Conservation (phyloP, 1,284 basidiomycete genomes). For the Tranzscheliella williamsii region DNA sequence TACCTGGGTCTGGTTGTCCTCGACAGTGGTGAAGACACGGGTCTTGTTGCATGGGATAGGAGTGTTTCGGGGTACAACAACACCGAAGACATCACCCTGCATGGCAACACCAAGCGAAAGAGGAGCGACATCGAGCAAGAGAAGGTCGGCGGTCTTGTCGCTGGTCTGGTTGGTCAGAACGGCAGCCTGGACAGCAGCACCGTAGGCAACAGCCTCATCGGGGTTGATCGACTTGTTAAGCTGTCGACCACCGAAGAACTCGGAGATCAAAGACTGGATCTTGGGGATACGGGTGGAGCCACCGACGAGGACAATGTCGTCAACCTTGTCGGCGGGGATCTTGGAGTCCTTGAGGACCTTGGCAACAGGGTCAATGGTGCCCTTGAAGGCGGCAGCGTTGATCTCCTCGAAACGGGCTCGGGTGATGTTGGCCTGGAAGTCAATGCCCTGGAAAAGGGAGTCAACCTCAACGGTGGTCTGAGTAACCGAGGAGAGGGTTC, state of each 20-base stretch:
- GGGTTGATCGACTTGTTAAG: slow-evolving; percentile 85
- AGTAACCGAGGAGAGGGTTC: slow-evolving; percentile 93
- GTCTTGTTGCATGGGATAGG: slow-evolving; percentile 61
- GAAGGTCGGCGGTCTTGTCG: slow-evolving; percentile 61
- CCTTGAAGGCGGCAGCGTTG: slow-evolving; percentile 90
- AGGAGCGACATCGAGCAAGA: slow-evolving; percentile 60
- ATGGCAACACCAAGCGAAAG: slow-evolving; percentile 62
- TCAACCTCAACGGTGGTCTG: slow-evolving; percentile 99
- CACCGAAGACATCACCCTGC: slow-evolving; percentile 61
- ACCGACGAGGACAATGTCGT: slow-evolving; percentile 99
- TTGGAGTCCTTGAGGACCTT: slow-evolving; percentile 99
- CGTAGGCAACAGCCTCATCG: slow-evolving; percentile 64
- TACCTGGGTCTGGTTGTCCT: slow-evolving; percentile 61
- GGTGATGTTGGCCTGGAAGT: slow-evolving; percentile 60
- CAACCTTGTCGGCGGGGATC: slow-evolving; percentile 93
- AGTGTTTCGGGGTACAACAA: slow-evolving; percentile 60
- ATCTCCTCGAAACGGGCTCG: slow-evolving; percentile 99
- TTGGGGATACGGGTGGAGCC: slow-evolving; percentile 99
- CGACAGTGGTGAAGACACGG: slow-evolving; percentile 60
- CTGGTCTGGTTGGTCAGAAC: slow-evolving; percentile 61
- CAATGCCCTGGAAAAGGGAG: slow-evolving; percentile 85
- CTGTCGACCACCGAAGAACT: slow-evolving; percentile 95
- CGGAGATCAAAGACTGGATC: slow-evolving; percentile 95
- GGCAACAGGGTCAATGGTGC: slow-evolving; percentile 95
- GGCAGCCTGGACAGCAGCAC: slow-evolving; percentile 61